Base-by-base conservation (phyloP, 176 grass and related monocot species). In the Zea luxurians region DNA sequence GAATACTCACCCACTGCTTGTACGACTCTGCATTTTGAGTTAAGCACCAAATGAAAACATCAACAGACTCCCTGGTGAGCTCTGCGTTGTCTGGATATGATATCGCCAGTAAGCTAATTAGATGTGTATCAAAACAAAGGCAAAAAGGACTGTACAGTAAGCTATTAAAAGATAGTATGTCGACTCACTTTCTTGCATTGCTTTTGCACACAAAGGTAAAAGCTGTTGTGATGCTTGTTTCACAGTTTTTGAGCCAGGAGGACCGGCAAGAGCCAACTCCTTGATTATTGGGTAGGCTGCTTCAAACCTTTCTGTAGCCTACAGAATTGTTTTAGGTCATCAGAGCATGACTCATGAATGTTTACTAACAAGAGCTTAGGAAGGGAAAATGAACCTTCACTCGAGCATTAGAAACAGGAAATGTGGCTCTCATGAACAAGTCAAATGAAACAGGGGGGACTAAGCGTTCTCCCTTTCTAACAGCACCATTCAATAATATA, bases 301-400 rank as follows among this genome's bases (percentile, higher is more conserved):
- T 85, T 93, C 92, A 86, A 90, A 96, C 70, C 96, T 99, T 65
- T 99, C 96, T 61, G 92, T 99, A 73, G 96, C 92, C 96, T 99
- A 68, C 53, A 92, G 53, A 72, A 13, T 80, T 48, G 6, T 43
- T 78, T 60, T 10, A 52, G 70, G 43, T 12, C 20, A n/a, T 48
- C 65, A 84, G 45, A 27, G 68, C 37, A 84, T n/a, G 3, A 68
- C 43, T 45, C 13, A 4, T 47, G n/a, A 73, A 68, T 27, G 41
- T 80, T 16, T 17, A 8, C 13, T 10, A 27, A 48, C 21, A 53
- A 20, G 46, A 74, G 10, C 5, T n/a, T 43, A 45, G 11, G 53
- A 37, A 77, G 4, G 40, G 74, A 20, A 78, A 68, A 74, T 40
- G 21, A 50, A 92, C 90, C 92, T 96, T 99, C 13, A 93, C 64